These are phyloP conservation scores for Pythium plurisporium DNA, from an alignment of 352 stramenopile genomes.

Conservation along the genomic window DNA sequence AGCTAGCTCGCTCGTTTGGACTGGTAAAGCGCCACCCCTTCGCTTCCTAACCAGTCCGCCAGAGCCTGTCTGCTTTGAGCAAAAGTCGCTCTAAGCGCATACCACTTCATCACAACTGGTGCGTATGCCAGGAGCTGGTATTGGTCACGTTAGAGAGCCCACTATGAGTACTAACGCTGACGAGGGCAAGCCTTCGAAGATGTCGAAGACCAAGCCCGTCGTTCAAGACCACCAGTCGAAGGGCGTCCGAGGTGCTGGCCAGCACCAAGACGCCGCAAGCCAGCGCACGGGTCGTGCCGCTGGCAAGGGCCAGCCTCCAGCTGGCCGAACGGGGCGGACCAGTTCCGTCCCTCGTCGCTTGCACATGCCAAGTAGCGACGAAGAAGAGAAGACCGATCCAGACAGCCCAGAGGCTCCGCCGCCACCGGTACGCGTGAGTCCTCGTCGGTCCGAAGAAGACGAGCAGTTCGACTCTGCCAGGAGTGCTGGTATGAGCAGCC, in stretches of 20 bases:
- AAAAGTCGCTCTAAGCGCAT: no score
- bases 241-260: neutral
- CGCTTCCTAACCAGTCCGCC: no score
- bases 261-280: neutral
- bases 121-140: conserved; percentile 9
- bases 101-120: conserved; percentile 6
- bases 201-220: neutral
- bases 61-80: no score
- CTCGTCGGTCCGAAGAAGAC: neutral
- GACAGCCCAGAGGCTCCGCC: neutral
- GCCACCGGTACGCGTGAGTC: neutral
- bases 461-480: conserved; percentile 1
- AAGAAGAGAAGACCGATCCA: neutral
- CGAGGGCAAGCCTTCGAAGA: neutral
- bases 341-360: neutral
- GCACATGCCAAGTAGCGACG: neutral
- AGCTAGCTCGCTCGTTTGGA: no score
- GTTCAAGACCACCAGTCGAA: neutral
- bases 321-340: neutral
- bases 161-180: conserved; percentile 1
- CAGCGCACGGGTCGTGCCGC: neutral
- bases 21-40: no score
- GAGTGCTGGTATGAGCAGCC: neutral
- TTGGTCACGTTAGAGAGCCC: neutral
- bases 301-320: neutral